These are phyloP conservation scores for Trapa incisa DNA, from an alignment of 345 rosid genomes.

Conservation along the genomic window DNA sequence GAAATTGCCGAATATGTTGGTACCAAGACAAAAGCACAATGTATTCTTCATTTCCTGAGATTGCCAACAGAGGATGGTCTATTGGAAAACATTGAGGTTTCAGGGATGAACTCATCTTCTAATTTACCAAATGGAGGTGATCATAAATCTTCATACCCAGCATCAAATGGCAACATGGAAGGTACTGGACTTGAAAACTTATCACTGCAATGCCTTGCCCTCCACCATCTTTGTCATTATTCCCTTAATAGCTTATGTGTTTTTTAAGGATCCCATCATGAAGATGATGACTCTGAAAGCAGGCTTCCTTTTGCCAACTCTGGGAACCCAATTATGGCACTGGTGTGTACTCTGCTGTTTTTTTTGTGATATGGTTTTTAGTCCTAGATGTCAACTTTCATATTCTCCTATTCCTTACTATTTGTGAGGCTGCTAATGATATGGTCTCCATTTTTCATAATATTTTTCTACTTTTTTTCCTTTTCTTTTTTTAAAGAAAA, in stretches of 20 bases:
- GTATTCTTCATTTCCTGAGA: conserved; percentile 85
- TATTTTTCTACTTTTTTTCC: background rate
- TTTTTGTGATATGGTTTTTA: background rate
- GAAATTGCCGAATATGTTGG: conserved; percentile 91
- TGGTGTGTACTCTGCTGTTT: conserved; percentile 35
- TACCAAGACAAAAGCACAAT: conserved; percentile 90
- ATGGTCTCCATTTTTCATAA: background rate
- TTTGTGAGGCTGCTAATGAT: background rate
- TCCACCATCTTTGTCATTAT: background rate
- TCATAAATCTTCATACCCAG: conserved; percentile 25
- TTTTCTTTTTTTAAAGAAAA: background rate
- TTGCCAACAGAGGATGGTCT: conserved; percentile 79
- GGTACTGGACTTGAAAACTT: conserved; percentile 19
- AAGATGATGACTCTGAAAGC: conserved; percentile 46
- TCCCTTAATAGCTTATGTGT: conserved; percentile 1
- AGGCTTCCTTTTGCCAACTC: conserved; percentile 80
- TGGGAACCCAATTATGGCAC: conserved; percentile 84
- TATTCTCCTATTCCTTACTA: background rate
- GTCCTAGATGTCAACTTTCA: background rate
- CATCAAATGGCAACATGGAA: conserved; percentile 44
- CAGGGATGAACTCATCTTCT: conserved; percentile 29
- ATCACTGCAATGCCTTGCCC: background rate
- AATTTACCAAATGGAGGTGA: conserved; percentile 41
- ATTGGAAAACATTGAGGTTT: conserved; percentile 75
- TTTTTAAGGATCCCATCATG: conserved; percentile 33